Percentiles rank a stretch among this genome's conserved stretches.
Conservation (phyloP, 768 basidiomycete genomes). For the Termitomyces sp. region DNA sequence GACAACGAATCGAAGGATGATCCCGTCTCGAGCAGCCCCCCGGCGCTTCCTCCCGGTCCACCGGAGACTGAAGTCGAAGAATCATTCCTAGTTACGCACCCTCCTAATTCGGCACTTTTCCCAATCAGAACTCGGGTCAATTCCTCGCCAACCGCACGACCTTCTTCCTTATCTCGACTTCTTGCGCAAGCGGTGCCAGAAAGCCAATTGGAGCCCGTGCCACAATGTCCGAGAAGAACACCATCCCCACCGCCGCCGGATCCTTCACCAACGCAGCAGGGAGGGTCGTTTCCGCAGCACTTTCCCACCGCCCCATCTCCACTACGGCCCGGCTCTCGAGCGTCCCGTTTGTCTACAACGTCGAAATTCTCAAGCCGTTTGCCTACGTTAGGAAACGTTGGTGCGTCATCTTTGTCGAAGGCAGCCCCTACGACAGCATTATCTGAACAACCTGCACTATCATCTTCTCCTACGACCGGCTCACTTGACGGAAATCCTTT, state of each 20-base stretch:
- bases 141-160: conserved; percentile 65
- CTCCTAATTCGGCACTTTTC: conserved; percentile 66
- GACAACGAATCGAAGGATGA: conserved; percentile 35
- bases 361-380: conserved; percentile 67
- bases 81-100: conserved; percentile 57
- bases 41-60: conserved; percentile 54
- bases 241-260: conserved; percentile 32
- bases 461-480: conserved; percentile 37
- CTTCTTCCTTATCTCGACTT: conserved; percentile 74
- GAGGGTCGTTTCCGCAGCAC: conserved; percentile 32
- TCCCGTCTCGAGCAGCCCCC: conserved; percentile 25
- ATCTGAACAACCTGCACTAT: conserved; percentile 45
- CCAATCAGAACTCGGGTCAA: conserved; percentile 58
- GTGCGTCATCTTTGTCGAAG: conserved; percentile 43
- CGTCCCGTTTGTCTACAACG: conserved; percentile 62
- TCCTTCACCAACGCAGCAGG: conserved; percentile 29
- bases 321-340: conserved; percentile 66
- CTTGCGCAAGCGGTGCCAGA: conserved; percentile 68
- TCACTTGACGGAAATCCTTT: conserved; percentile 38
- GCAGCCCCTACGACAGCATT: conserved; percentile 66
- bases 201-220: conserved; percentile 19
- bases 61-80: conserved; percentile 72
- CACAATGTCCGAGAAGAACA: conserved; percentile 22
- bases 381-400: conserved; percentile 50
- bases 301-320: conserved; percentile 43